Base-by-base conservation (phyloP, 345 rosid genomes). In the Durio zibethinus region DNA sequence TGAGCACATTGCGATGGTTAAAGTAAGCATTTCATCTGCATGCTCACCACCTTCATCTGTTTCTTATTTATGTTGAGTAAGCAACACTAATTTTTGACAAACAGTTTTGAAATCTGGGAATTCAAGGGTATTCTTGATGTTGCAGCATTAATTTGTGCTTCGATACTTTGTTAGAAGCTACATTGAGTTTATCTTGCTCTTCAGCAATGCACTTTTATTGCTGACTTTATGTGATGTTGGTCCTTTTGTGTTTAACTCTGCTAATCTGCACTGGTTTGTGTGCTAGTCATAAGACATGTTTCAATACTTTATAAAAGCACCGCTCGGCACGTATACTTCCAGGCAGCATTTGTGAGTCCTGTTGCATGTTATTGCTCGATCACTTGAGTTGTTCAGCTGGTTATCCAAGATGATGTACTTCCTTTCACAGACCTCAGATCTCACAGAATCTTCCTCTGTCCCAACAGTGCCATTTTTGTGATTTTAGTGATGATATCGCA, bases 1-100 rank as follows among this genome's bases (percentile, higher is more conserved):
- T 74, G 98, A 95, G 84, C 99, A 95, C 84, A 92, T 92, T 86
- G 99, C 99, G 33, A 95, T 93, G 98, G 98, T 93, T 73, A 95
- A 95, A 77, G 98, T 94, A 82, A 83, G 84, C 31, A 36, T 38
- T 42, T 38, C 25, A 65, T 65, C 70, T 40, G 8, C 45, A 66
- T 66, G 18, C 50, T 40, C 71, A 40, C n/a, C 15, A 43, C 35
- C n/a, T 35, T 42, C 68, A 65, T 31, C 63, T 50, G 7, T 36
- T 73, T 36, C 59, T 16, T 70, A 43, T 69, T 45, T 25, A 4
- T 43, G 36, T 45, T 47, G 7, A 4, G 23, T 29, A 48, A 9
- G 59, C 54, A 29, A 48, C 59, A 18, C 0, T 10, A 62, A 31
- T 33, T 21, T 2, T 8, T 2, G 21, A 16, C 10, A 27, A 7